Percentiles rank a stretch among this genome's conserved stretches.
Evolutionary conservation across 2,329 filamentous ascomycete genomes (phyloP).

Genomic region (Colletotrichum higginsianum): DNA sequence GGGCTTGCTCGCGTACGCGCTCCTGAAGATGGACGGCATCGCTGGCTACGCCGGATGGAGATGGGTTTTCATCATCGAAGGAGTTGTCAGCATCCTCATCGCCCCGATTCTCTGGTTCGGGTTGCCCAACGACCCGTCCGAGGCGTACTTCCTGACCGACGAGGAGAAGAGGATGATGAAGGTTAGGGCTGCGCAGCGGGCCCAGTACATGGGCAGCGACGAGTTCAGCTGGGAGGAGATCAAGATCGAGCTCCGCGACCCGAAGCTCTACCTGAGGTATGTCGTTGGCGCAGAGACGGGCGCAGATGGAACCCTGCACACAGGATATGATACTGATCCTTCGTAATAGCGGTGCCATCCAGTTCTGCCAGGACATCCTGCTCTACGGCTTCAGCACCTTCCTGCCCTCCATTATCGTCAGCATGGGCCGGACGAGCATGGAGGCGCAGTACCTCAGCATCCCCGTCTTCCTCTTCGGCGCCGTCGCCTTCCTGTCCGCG

Average conservation of each 20-base stretch:
- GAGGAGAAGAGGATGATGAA: constrained; percentile 67
- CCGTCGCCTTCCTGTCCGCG: constrained; percentile 59
- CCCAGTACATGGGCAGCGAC: constrained; percentile 63
- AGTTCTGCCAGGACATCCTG: constrained; percentile 67
- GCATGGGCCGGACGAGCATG: constrained; percentile 66
- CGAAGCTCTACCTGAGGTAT: constrained; percentile 65
- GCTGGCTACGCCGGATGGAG: constrained; percentile 58
- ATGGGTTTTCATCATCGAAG: constrained; percentile 68
- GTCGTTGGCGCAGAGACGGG: constrained; percentile 12
- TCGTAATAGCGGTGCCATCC: constrained; percentile 53
- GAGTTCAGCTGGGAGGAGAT: constrained; percentile 67
- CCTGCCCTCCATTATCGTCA: constrained; percentile 68
- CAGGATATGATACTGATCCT: constrained; percentile 7
- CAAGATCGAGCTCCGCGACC: constrained; percentile 61
- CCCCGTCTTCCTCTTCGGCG: constrained; percentile 69
- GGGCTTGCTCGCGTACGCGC: constrained; percentile 62
- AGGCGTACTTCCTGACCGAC: constrained; percentile 63
- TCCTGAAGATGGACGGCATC: constrained; percentile 59
- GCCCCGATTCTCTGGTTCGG: constrained; percentile 61
- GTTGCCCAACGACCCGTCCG: constrained; percentile 61
- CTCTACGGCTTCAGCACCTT: constrained; percentile 73
- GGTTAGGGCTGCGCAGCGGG: constrained; percentile 59
- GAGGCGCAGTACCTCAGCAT: constrained; percentile 69
- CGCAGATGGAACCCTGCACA: neutral
- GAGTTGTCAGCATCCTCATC: constrained; percentile 59